Percentiles rank a stretch among this genome's conserved stretches.
phyloP scores from a whole-genome alignment of 2,329 filamentous ascomycete species.

The Cordyceps militaris region DNA sequence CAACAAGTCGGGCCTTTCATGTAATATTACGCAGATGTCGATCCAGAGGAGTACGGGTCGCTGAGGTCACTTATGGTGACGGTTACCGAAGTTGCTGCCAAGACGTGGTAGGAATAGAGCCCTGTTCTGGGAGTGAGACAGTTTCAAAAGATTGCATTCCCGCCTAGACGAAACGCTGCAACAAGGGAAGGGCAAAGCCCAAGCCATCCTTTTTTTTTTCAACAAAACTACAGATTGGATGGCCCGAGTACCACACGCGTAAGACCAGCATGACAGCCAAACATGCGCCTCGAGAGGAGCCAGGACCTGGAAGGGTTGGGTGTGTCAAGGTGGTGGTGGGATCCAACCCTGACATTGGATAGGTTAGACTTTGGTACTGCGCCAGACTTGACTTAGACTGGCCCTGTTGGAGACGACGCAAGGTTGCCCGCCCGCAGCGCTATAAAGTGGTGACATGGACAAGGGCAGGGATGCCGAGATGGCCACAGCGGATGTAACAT shows the following conservation, averaged over 20 bases:
- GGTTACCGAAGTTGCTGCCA: not conserved
- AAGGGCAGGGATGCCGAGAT: slow-evolving; percentile 4
- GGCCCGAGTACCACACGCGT: slow-evolving; percentile 9
- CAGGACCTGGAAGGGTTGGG: not conserved
- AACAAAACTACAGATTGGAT: not conserved
- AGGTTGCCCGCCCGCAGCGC: not conserved
- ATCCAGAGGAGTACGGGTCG: slow-evolving; percentile 5
- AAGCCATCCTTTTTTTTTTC: too few relatives aligned
- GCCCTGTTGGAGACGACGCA: too few relatives aligned
- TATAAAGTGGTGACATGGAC: not conserved
- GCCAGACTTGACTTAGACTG: too few relatives aligned
- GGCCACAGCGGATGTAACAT: slow-evolving; percentile 3
- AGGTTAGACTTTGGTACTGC: not conserved
- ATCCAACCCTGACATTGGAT: not conserved
- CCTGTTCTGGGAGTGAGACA: slow-evolving; percentile 9
- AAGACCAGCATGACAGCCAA: slow-evolving; percentile 1
- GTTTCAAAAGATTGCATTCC: slow-evolving; percentile 13
- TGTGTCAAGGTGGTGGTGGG: not conserved
- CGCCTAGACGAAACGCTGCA: slow-evolving; percentile 4
- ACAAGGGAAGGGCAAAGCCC: slow-evolving; percentile 3
- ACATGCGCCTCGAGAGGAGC: not conserved
- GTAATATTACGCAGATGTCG: slow-evolving; percentile 10
- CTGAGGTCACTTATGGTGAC: too few relatives aligned
- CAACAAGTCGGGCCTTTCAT: not conserved
- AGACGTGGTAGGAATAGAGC: slow-evolving; percentile 5